phyloP scores from a whole-genome alignment of 1,284 basidiomycete genomes.

The Sporisorium iseilematis-ciliati region DNA sequence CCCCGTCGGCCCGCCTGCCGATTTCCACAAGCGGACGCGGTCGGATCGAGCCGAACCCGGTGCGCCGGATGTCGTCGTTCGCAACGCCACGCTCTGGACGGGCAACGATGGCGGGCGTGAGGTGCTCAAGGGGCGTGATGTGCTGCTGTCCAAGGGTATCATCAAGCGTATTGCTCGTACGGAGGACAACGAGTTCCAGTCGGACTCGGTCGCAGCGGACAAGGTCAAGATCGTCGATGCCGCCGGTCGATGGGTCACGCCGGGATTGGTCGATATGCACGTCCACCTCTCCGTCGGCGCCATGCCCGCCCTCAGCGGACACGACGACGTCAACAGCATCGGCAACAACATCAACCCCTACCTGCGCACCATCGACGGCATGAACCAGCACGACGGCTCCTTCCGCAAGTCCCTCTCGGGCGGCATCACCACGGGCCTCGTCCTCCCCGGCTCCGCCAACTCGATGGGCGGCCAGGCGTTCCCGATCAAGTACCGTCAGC shows the following conservation, averaged over 20 bases:
- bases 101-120: constrained; percentile 78
- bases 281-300: constrained; percentile 77
- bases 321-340: constrained; percentile 73
- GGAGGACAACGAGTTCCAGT: constrained; percentile 2
- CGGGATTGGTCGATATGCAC: constrained; percentile 80
- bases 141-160: constrained; percentile 72
- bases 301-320: constrained; percentile 69
- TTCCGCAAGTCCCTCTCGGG: constrained; percentile 76
- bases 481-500: constrained; percentile 75
- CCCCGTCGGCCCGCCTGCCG: constrained; percentile 71
- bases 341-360: constrained; percentile 76
- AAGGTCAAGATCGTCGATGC: constrained; percentile 45
- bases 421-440: constrained; percentile 79
- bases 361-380: constrained; percentile 76
- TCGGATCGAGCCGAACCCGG: constrained; percentile 81
- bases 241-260: constrained; percentile 61
- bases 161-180: constrained; percentile 69
- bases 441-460: constrained; percentile 76
- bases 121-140: constrained; percentile 73
- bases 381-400: constrained; percentile 77
- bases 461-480: constrained; percentile 80
- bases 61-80: constrained; percentile 76
- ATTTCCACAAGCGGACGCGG: constrained; percentile 74
- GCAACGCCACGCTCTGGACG: constrained; percentile 84
- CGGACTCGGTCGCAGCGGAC: not conserved